A percentile compares a stretch with the other conserved stretches of the same genome.
Conservation (phyloP, 768 basidiomycete genomes). For the Auriscalpium microsporum region DNA sequence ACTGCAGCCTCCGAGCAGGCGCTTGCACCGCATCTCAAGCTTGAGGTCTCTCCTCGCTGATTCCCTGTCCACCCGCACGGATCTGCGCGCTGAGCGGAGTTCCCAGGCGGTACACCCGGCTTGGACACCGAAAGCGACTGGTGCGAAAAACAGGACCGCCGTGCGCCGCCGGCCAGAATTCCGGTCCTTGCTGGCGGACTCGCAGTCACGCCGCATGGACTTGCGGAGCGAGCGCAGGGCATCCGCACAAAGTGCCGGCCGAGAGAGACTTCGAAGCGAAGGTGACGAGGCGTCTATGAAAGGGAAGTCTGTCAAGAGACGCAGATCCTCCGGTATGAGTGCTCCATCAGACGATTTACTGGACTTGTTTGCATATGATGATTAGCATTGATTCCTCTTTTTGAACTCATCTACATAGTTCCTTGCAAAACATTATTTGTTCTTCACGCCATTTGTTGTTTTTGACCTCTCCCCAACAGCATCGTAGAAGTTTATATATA, state of each 20-base stretch:
- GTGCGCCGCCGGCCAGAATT: not conserved
- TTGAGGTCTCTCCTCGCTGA: not conserved
- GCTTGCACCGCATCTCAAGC: not conserved
- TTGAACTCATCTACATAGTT: too few relatives aligned
- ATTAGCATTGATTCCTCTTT: not conserved
- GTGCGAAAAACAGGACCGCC: too few relatives aligned
- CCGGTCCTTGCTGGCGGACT: not conserved
- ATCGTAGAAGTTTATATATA: too few relatives aligned
- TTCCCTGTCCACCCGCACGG: not conserved
- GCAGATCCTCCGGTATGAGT: not conserved
- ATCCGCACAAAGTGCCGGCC: not conserved
- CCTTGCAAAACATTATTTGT: too few relatives aligned
- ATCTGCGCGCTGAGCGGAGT: not conserved
- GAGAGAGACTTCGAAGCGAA: too few relatives aligned
- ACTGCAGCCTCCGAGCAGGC: not conserved
- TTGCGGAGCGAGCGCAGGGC: not conserved
- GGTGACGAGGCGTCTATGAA: too few relatives aligned
- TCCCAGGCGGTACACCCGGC: not conserved
- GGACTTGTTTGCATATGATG: not conserved
- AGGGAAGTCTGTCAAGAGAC: not conserved
- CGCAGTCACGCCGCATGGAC: not conserved
- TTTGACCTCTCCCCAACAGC: too few relatives aligned
- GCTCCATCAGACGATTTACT: not conserved
- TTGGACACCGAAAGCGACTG: too few relatives aligned
- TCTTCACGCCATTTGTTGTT: too few relatives aligned